These are phyloP conservation scores for Apiospora malaysiana DNA, from an alignment of 2,329 filamentous ascomycete genomes.

Conservation along the genomic window DNA sequence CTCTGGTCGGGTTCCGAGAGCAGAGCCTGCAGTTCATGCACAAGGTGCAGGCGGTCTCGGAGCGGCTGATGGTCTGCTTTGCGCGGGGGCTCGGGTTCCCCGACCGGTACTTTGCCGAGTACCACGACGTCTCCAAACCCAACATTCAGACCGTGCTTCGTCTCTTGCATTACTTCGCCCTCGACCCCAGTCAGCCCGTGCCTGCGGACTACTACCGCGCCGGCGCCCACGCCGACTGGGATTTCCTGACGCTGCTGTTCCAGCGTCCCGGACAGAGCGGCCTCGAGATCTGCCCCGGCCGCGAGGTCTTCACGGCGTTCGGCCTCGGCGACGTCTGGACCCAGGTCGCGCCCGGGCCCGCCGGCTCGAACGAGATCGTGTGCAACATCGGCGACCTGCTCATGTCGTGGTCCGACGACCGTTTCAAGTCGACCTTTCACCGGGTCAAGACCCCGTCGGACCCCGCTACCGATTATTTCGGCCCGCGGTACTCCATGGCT, in stretches of 20 bases:
- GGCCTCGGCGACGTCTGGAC: slow-evolving; percentile 67
- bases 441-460: slow-evolving; percentile 66
- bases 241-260: slow-evolving; percentile 66
- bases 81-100: slow-evolving; percentile 61
- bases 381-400: slow-evolving; percentile 72
- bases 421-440: slow-evolving; percentile 71
- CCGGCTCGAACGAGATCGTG: slow-evolving; percentile 56
- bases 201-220: slow-evolving; percentile 60
- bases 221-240: slow-evolving; percentile 69
- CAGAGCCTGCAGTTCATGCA: slow-evolving; percentile 59
- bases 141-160: slow-evolving; percentile 62
- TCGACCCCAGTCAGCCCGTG: slow-evolving; percentile 44
- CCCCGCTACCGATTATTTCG: slow-evolving; percentile 58
- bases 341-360: slow-evolving; percentile 56
- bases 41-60: slow-evolving; percentile 56
- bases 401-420: slow-evolving; percentile 71
- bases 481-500: slow-evolving; percentile 67
- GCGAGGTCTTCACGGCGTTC: slow-evolving; percentile 64
- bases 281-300: slow-evolving; percentile 68
- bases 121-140: slow-evolving; percentile 55
- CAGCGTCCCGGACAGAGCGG: slow-evolving; percentile 65
- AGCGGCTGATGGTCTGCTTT: slow-evolving; percentile 64
- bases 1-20: slow-evolving; percentile 55
- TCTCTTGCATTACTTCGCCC: slow-evolving; percentile 62
- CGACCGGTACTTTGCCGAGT: slow-evolving; percentile 61